Evolutionary conservation across 257 asterid species (phyloP), one percentile per base, ranked within the genome.

Genomic region (Catharanthus roseus): DNA sequence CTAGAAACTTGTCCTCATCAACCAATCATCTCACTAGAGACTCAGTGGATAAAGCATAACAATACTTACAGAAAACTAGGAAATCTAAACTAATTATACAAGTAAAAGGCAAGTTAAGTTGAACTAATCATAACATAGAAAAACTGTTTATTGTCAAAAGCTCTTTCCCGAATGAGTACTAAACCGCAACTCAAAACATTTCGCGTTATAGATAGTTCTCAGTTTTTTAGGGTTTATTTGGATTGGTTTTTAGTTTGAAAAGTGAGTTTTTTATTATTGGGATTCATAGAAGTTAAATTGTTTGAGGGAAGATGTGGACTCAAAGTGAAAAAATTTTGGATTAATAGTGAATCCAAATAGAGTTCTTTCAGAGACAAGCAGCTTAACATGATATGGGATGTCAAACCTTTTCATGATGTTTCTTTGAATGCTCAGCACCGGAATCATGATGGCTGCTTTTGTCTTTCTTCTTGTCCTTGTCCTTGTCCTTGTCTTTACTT

Each of bases 401-500:
- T 28, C 66, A 44, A 41, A 91, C 99, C 99, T 93, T 90, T 53
- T 89, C 96, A 26, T 86, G 96, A 74, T 86, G 88, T 72, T 86
- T 87, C 85, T 85, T 90, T 28, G 95, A 87, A 82, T 80, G 93
- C 72, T 93, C 96, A 73, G 91, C 88, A 66, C 89, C 95, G 75
- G 97, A 83, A 68, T 93, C 98, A 75, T 84, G 90, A 82, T 84
- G 90, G 77, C 89, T 84, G 74, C 86, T 82, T 82, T 83, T 93
- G 63, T 89, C 96, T 68, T 88, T 93, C 84, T 85, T 89, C 85
- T 86, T 93, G 82, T 93, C 97, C 83, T 93, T 92, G 87, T 93
- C 97, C 85, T 93, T 92, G 87, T 93, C 98, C 83, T 88, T 92
- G 79, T 93, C 96, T 78, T 91, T 91, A 79, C 90, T 88, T 65